Base-by-base conservation (phyloP, 495 filamentous ascomycete species). In the Talaromyces nanjingensis region DNA sequence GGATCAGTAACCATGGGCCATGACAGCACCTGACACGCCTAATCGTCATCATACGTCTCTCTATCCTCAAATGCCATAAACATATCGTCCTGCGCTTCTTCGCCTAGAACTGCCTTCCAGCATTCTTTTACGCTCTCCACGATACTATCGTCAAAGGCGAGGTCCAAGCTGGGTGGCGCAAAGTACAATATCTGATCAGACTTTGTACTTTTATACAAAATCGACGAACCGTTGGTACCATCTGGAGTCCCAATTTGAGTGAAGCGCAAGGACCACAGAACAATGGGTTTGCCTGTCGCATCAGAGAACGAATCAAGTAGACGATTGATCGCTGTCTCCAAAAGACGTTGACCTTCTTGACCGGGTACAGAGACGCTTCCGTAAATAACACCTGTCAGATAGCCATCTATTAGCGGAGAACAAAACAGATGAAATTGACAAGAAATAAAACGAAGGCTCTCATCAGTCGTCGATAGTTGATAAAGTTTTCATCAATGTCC, bases 401-500 rank as follows among this genome's bases (percentile, higher is more conserved):
- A 67, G 59, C 59, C 65, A 65, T 65, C 20, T 3, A 24, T 63
- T 25, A 54, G 47, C 18, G 14, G 31, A 24, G 49, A 66, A 70
- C 42, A 53, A 55, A 54, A 59, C 59, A 65, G 53, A 33, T n/a
- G 53, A 42, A 29, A 34, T 52, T 65, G 29, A 61, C 60, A 45
- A 24, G 63, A 69, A 67, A 66, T 59, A 55, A 53, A 63, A 65
- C 65, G 70, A 65, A 64, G 69, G 69, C 77, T 80, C 74, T 70
- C 71, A 86, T 97, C 92, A 97, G 92, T 56, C 53, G 53, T 56
- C 29, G 53, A 82, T 86, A 91, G 88, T 91, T 91, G 85, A 85
- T 89, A 82, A 66, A 72, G 64, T 69, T 86, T 81, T 91, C 90
- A 86, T 92, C 91, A 93, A 86, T 77, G 78, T 76, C 78, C 76